These are phyloP conservation scores for Tetrahymena elliotti DNA, from an alignment of 73 alveolate species.

Conservation along the genomic window DNA sequence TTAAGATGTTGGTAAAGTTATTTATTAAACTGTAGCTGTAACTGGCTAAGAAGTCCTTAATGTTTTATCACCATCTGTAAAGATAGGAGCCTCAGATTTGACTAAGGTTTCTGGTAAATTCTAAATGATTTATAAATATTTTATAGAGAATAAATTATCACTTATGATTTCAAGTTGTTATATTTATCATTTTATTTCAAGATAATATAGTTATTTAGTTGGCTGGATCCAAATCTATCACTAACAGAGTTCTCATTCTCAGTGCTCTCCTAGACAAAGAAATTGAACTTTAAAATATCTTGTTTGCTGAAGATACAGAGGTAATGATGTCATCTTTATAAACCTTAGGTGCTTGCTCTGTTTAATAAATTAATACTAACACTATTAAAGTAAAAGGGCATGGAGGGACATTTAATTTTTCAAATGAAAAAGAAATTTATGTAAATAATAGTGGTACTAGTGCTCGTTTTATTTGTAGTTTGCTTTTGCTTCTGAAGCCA, in stretches of 20 bases:
- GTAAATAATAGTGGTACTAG: constrained; percentile 41
- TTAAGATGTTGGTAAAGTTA: constrained; percentile 21
- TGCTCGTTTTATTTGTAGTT: constrained; percentile 29
- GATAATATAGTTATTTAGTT: background rate
- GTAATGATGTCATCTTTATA: constrained; percentile 7
- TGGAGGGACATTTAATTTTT: constrained; percentile 6
- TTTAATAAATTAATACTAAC: background rate
- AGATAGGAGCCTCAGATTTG: background rate
- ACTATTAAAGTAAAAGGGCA: constrained; percentile 22
- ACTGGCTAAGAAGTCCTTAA: background rate
- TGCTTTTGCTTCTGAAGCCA: background rate
- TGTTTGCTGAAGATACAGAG: constrained; percentile 33
- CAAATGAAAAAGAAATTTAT: constrained; percentile 11
- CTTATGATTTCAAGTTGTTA: background rate
- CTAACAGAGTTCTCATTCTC: constrained; percentile 37
- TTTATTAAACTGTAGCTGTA: constrained; percentile 13
- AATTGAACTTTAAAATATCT: constrained; percentile 9
- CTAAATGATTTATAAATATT: background rate
- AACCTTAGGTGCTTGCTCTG: background rate
- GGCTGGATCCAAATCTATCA: constrained; percentile 35
- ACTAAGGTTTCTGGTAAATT: background rate
- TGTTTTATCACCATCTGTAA: background rate
- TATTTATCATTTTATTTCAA: background rate
- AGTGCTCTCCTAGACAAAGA: constrained; percentile 29
- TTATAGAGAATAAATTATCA: background rate